A percentile compares a stretch with the other conserved stretches of the same genome.
Evolutionary conservation across 106 monocot species (phyloP).

Genomic region (Cymbidium sinense): DNA sequence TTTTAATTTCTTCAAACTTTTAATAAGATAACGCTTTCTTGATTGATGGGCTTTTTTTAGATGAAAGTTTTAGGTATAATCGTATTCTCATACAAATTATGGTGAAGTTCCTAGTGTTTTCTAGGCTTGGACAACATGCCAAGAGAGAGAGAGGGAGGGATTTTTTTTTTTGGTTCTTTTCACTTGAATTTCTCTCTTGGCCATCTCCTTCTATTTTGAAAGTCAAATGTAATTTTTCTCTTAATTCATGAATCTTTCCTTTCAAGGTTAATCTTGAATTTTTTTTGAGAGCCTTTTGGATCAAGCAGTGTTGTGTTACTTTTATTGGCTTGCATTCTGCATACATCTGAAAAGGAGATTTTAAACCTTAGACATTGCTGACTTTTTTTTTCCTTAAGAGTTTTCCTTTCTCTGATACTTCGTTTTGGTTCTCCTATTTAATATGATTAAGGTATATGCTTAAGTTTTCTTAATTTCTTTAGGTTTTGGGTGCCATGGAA

Average conservation of each 20-base stretch:
- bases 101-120: too few species aligned
- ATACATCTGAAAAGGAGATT: neutral
- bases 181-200: neutral
- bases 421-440: neutral
- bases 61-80: too few species aligned
- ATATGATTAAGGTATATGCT: neutral
- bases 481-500: conserved; percentile 76
- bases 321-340: neutral
- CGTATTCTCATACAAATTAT: too few species aligned
- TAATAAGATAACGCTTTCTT: too few species aligned
- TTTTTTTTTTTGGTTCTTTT: too few species aligned
- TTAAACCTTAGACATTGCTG: neutral
- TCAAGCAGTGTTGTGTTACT: neutral
- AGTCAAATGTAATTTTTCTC: neutral
- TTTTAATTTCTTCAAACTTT: too few species aligned
- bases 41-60: too few species aligned
- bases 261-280: too few species aligned
- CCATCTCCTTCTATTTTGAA: neutral
- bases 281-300: neutral
- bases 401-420: neutral
- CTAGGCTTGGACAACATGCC: too few species aligned
- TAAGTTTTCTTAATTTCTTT: neutral
- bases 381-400: neutral
- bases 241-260: neutral
- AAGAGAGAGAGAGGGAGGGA: too few species aligned